Evolutionary conservation across 306 rosid species (phyloP).

Genomic region (Castanea crenata): DNA sequence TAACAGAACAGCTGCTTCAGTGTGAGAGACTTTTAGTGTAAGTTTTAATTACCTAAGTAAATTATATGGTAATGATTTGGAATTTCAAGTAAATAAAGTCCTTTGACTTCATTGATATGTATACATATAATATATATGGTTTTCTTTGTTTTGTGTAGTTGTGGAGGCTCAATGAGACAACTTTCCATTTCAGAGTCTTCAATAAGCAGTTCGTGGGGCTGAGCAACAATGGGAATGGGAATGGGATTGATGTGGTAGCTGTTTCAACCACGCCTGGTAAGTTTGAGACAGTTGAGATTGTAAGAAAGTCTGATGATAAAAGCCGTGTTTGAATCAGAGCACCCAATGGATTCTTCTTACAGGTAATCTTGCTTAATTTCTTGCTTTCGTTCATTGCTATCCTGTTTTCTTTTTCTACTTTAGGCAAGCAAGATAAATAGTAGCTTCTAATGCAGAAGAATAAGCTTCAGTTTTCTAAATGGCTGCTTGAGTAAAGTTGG

Average conservation of each 20-base stretch:
- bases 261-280: conserved; percentile 27
- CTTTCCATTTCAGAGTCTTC: conserved; percentile 60
- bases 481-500: not conserved
- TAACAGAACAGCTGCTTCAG: conserved; percentile 53
- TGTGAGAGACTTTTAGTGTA: conserved; percentile 71
- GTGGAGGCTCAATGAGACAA: conserved; percentile 64
- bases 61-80: not conserved
- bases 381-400: not conserved
- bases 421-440: not conserved
- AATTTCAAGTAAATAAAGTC: not conserved
- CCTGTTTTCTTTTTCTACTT: not conserved
- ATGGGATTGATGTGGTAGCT: conserved; percentile 37
- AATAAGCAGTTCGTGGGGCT: conserved; percentile 59
- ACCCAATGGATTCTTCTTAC: conserved; percentile 60
- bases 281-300: conserved; percentile 39
- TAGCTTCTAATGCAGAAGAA: not conserved
- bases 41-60: not conserved
- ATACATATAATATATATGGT: not conserved
- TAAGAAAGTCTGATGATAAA: conserved; percentile 36
- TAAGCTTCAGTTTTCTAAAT: not conserved
- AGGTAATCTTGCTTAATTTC: conserved; percentile 26
- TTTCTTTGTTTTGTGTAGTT: conserved; percentile 30
- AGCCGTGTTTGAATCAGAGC: conserved; percentile 58
- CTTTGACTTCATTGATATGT: too few relatives aligned
- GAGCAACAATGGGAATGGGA: conserved; percentile 18